Percentiles rank a stretch among this genome's conserved stretches.
phyloP scores from a whole-genome alignment of 441 rosid genomes.

The Euphorbia schlechtendalii region DNA sequence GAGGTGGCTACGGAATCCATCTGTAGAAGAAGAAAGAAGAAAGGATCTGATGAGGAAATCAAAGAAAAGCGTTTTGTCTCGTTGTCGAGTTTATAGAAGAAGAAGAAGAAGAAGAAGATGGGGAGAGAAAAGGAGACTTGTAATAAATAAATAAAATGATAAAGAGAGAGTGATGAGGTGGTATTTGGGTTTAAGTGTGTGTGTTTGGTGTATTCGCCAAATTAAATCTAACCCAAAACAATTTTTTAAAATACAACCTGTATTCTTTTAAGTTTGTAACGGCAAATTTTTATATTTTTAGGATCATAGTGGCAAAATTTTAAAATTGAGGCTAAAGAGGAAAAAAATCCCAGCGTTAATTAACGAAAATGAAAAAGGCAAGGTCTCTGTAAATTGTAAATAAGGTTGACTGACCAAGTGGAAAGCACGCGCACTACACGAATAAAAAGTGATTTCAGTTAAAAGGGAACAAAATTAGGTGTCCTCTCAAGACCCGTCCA shows the following conservation, averaged over 20 bases:
- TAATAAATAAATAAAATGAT: background rate
- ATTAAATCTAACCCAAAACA: too few species aligned
- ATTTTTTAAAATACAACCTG: too few species aligned
- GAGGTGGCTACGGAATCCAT: background rate
- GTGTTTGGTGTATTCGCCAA: background rate
- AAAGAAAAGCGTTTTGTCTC: slow-evolving; percentile 11
- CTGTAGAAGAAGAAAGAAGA: background rate
- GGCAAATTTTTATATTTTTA: background rate
- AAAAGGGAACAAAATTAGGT: slow-evolving; percentile 2
- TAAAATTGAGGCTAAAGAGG: background rate
- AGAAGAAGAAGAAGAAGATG: background rate
- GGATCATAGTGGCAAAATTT: background rate
- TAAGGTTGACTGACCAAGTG: background rate
- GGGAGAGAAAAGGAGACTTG: background rate
- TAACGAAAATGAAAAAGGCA: background rate
- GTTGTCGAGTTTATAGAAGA: slow-evolving; percentile 2
- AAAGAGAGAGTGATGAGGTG: background rate
- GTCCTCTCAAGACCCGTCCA: background rate
- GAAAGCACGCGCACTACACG: background rate
- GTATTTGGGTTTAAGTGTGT: too few species aligned
- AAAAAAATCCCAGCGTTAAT: background rate
- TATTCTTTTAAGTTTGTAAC: background rate
- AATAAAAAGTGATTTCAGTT: background rate
- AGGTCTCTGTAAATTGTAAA: background rate
- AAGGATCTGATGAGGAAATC: slow-evolving; percentile 19